Conservation (phyloP, 139 green algal genomes). For the Choricystis sp. region DNA sequence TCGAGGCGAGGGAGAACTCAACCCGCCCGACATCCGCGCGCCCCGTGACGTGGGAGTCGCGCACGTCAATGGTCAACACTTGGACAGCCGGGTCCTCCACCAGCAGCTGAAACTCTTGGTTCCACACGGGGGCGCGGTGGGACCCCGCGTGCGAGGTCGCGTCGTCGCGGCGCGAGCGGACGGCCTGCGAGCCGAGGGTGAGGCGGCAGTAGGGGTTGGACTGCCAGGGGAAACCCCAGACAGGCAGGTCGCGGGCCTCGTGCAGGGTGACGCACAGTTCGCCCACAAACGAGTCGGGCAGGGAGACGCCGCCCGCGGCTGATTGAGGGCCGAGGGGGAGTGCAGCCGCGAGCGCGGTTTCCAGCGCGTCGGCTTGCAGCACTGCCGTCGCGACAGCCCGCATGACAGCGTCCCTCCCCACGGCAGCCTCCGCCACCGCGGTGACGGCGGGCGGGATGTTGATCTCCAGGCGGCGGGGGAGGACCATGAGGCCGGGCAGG, state of each 20-base stretch:
- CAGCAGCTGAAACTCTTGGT: slow-evolving; percentile 68
- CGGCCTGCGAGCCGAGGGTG: slow-evolving; percentile 61
- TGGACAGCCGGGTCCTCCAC: slow-evolving; percentile 58
- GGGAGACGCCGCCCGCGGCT: slow-evolving; percentile 56
- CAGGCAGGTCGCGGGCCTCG: slow-evolving; percentile 61
- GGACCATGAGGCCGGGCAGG: slow-evolving; percentile 82
- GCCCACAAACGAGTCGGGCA: slow-evolving; percentile 65
- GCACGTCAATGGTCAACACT: slow-evolving; percentile 59
- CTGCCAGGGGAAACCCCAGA: slow-evolving; percentile 80
- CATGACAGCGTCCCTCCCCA: slow-evolving; percentile 84
- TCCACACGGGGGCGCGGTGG: slow-evolving; percentile 71
- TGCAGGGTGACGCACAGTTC: slow-evolving; percentile 64
- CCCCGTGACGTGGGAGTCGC: slow-evolving; percentile 67
- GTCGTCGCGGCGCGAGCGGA: slow-evolving; percentile 47
- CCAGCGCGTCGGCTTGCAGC: slow-evolving; percentile 68
- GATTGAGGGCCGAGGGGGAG: slow-evolving; percentile 70
- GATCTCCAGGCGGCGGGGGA: slow-evolving; percentile 77
- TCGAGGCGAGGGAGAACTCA: slow-evolving; percentile 27
- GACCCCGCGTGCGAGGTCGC: slow-evolving; percentile 51
- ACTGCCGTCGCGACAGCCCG: slow-evolving; percentile 68
- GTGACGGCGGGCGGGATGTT: slow-evolving; percentile 76
- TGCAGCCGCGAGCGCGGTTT: slow-evolving; percentile 62
- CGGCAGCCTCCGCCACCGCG: slow-evolving; percentile 72
- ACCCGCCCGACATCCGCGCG: slow-evolving; percentile 54
- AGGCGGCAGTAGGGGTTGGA: slow-evolving; percentile 81